Conservation (phyloP, 768 basidiomycete species). For the Boletus rubescentipes region DNA sequence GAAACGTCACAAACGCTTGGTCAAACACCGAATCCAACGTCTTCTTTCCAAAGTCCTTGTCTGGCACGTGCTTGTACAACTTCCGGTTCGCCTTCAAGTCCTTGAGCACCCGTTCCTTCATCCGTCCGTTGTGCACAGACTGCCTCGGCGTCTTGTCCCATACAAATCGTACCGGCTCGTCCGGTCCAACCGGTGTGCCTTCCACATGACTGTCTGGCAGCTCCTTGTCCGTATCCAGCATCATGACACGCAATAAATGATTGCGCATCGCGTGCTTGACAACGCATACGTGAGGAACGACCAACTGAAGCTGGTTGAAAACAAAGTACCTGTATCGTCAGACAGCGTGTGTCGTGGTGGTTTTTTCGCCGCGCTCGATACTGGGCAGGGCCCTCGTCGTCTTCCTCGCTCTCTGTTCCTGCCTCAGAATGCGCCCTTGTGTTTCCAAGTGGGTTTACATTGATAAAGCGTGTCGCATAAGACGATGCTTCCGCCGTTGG, state of each 20-base stretch:
- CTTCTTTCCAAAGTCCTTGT: slow-evolving; percentile 65
- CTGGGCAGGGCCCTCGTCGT: slow-evolving; percentile 33
- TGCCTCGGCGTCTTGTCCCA: slow-evolving; percentile 80
- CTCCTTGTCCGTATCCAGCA: slow-evolving; percentile 50
- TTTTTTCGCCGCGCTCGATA: slow-evolving; percentile 47
- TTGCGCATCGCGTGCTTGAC: slow-evolving; percentile 67
- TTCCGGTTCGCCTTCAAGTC: slow-evolving; percentile 58
- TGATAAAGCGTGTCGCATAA: slow-evolving; percentile 21
- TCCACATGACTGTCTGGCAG: slow-evolving; percentile 65
- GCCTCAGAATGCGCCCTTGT: slow-evolving; percentile 34
- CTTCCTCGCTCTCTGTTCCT: slow-evolving; percentile 39
- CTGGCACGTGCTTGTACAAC: slow-evolving; percentile 61
- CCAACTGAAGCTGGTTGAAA: background rate
- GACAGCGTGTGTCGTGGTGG: slow-evolving; percentile 62
- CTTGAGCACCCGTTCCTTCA: slow-evolving; percentile 62
- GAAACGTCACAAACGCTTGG: slow-evolving; percentile 64
- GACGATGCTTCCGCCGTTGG: slow-evolving; percentile 6
- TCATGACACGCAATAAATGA: slow-evolving; percentile 63
- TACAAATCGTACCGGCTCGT: slow-evolving; percentile 69
- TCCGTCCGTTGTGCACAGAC: slow-evolving; percentile 68
- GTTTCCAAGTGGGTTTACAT: slow-evolving; percentile 8
- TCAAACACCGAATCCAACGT: slow-evolving; percentile 63
- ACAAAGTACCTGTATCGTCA: slow-evolving; percentile 68
- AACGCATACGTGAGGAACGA: slow-evolving; percentile 5
- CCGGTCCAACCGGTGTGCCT: slow-evolving; percentile 41